A percentile compares a stretch with the other conserved stretches of the same genome.
These are phyloP conservation scores for Shiraia bambusicola DNA, from an alignment of 2,329 filamentous ascomycete genomes.

Conservation along the genomic window DNA sequence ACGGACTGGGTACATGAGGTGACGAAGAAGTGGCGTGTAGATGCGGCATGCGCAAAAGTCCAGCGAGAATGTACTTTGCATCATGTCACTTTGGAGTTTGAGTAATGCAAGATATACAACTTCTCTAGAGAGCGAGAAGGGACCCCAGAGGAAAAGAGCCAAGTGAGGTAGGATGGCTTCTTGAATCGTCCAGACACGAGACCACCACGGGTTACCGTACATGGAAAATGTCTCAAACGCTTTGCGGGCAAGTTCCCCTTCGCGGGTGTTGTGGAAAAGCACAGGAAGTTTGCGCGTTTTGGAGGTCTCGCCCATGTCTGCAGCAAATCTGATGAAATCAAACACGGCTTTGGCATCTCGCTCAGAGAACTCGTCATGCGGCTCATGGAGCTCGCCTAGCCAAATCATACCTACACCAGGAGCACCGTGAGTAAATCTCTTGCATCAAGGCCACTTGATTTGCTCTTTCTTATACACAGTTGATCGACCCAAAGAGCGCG, in stretches of 20 bases:
- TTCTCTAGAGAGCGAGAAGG: conserved; percentile 6
- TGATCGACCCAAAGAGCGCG: conserved; percentile 30
- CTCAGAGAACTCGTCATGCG: not conserved
- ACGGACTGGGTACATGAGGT: conserved; percentile 17
- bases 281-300: conserved; percentile 2
- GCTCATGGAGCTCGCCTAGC: conserved; percentile 21
- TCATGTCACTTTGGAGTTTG: conserved; percentile 5
- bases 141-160: conserved; percentile 15
- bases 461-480: conserved; percentile 32
- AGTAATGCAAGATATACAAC: conserved; percentile 4
- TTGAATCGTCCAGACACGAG: conserved; percentile 22
- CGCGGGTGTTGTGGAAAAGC: conserved; percentile 5
- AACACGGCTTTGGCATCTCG: conserved; percentile 12
- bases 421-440: conserved; percentile 25
- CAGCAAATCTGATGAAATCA: conserved; percentile 14
- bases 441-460: conserved; percentile 30
- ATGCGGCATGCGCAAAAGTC: conserved; percentile 1
- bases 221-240: conserved; percentile 17
- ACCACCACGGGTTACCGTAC: conserved; percentile 24
- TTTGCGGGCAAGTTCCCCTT: conserved; percentile 4
- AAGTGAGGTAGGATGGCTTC: conserved; percentile 16
- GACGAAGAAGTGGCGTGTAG: conserved; percentile 9
- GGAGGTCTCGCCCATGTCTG: not conserved
- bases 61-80: conserved; percentile 1
- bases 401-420: conserved; percentile 24